These are phyloP conservation scores for Cochlearia excelsa DNA, from an alignment of 345 rosid genomes.

Conservation along the genomic window DNA sequence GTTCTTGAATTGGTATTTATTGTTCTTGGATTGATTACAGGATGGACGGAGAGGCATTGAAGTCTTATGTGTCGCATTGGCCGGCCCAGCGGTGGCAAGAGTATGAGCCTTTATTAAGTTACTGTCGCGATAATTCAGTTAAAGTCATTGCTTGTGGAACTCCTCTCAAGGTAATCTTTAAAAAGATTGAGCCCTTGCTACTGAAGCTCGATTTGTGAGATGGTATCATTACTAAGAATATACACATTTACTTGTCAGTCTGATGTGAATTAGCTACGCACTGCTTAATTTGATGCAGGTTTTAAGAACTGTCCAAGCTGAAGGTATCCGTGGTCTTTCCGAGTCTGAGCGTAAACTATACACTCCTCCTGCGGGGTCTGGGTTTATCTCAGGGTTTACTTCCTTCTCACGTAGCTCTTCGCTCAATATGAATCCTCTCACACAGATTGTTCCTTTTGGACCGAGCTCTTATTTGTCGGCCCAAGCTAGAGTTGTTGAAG, in stretches of 20 bases:
- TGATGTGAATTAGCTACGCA: no score
- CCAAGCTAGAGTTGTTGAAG: conserved; percentile 87
- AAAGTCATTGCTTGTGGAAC: conserved; percentile 80
- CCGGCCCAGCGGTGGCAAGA: conserved; percentile 76
- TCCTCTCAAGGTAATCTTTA: conserved; percentile 62
- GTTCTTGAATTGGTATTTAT: no score
- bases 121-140: conserved; percentile 69
- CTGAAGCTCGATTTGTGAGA: no score
- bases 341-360: conserved; percentile 70
- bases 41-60: conserved; percentile 67
- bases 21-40: conserved; percentile 37
- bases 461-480: conserved; percentile 86
- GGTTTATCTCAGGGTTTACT: conserved; percentile 81
- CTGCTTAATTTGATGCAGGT: conserved; percentile 45
- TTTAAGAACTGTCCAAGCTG: conserved; percentile 85
- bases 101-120: conserved; percentile 74
- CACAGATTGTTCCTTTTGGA: conserved; percentile 67
- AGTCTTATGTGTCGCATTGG: conserved; percentile 64
- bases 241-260: no score
- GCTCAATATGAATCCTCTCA: conserved; percentile 46
- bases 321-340: conserved; percentile 83
- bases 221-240: no score
- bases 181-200: no score
- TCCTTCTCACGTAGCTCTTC: conserved; percentile 63
- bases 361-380: conserved; percentile 92